These are phyloP conservation scores for Solanum microdontum DNA, from an alignment of 257 asterid species.

Conservation along the genomic window DNA sequence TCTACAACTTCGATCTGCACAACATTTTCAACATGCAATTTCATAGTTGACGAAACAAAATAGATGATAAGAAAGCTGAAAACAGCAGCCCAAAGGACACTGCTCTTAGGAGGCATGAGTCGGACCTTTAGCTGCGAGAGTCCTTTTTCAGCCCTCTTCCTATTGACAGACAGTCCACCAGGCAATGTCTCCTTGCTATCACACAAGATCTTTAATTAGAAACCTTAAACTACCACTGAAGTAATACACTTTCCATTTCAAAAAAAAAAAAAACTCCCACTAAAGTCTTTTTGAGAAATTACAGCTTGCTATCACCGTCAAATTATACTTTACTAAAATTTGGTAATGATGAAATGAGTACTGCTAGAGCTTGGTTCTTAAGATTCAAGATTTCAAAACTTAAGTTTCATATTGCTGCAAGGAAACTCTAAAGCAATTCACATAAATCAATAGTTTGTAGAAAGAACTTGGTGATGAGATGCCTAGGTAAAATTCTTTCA, in stretches of 20 bases:
- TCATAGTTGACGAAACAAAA: background rate
- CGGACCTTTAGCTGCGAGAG: conserved; percentile 64
- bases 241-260: background rate
- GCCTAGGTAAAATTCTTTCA: background rate
- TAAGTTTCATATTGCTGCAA: background rate
- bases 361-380: background rate
- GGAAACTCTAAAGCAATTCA: background rate
- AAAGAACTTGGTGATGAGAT: background rate
- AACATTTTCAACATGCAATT: background rate
- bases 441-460: background rate
- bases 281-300: background rate
- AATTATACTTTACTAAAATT: background rate
- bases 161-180: conserved; percentile 80
- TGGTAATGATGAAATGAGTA: background rate
- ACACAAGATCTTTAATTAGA: conserved; percentile 15
- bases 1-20: conserved; percentile 80
- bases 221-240: background rate
- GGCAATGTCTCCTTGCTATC: conserved; percentile 77
- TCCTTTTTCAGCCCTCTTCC: conserved; percentile 69
- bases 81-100: background rate
- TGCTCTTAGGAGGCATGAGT: background rate
- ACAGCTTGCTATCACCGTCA: background rate
- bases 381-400: background rate
- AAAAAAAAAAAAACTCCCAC: background rate
- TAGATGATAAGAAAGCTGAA: background rate